These are phyloP conservation scores for Tricholoma flavovirens DNA, from an alignment of 768 basidiomycete genomes.

Conservation along the genomic window DNA sequence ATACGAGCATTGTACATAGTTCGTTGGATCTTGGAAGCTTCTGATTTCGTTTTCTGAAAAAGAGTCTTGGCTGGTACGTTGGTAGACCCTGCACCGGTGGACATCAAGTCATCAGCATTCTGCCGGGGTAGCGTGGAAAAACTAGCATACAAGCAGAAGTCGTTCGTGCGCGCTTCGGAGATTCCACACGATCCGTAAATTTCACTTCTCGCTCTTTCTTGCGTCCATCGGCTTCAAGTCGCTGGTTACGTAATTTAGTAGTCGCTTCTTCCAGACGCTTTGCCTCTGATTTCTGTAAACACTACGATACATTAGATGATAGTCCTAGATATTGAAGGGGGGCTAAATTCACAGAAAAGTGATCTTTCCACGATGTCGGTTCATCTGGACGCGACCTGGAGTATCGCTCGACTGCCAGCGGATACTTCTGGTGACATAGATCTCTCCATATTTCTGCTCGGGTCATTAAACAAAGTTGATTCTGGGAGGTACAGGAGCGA, in stretches of 20 bases:
- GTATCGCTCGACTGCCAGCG: constrained; percentile 46
- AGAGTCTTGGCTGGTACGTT: constrained; percentile 54
- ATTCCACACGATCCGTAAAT: constrained; percentile 63
- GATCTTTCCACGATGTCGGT: constrained; percentile 62
- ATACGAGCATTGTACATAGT: constrained; percentile 50
- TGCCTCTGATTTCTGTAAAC: constrained; percentile 53
- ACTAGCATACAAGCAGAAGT: constrained; percentile 40
- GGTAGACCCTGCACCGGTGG: constrained; percentile 28
- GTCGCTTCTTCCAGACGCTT: constrained; percentile 59
- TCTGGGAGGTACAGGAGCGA: background rate
- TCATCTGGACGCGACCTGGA: constrained; percentile 33
- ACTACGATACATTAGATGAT: constrained; percentile 29
- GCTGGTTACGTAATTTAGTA: constrained; percentile 56
- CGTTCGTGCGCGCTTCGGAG: constrained; percentile 54
- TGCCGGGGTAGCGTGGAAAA: constrained; percentile 8
- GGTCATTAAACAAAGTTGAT: constrained; percentile 7
- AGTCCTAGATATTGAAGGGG: constrained; percentile 3
- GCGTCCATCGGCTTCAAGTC: constrained; percentile 64
- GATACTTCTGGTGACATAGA: constrained; percentile 58
- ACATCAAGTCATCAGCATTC: constrained; percentile 8
- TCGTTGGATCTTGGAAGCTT: constrained; percentile 63
- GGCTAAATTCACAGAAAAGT: constrained; percentile 52
- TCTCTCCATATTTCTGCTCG: constrained; percentile 58
- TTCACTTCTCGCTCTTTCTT: constrained; percentile 77
- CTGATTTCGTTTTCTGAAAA: constrained; percentile 70